Evolutionary conservation across 129 eudicot species (phyloP).

Genomic region (Flaveria robusta): DNA sequence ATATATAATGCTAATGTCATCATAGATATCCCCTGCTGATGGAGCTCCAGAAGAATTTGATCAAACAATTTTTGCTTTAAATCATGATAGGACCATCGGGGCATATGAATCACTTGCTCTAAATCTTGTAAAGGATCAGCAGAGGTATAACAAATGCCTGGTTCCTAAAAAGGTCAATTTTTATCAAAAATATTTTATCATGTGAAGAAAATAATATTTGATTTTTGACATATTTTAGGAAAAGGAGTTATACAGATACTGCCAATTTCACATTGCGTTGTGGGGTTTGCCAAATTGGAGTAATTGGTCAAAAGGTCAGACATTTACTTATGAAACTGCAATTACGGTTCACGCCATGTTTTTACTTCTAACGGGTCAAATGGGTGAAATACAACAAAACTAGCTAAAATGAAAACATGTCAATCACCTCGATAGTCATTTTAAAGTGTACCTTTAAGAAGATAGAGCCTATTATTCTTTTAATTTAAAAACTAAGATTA

Average conservation of each 20-base stretch:
- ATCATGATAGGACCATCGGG: slow-evolving; percentile 60
- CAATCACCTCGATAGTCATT: not conserved
- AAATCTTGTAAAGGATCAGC: slow-evolving; percentile 82
- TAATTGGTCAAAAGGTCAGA: slow-evolving; percentile 85
- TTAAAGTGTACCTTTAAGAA: not conserved
- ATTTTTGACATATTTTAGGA: slow-evolving; percentile 46
- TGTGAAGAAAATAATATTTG: not conserved
- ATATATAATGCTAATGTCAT: slow-evolving; percentile 7
- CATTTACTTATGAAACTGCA: not conserved
- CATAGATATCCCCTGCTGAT: slow-evolving; percentile 86
- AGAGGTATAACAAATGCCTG: slow-evolving; percentile 51
- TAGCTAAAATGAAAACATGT: not conserved
- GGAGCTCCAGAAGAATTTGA: slow-evolving; percentile 98
- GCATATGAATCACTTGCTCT: slow-evolving; percentile 69
- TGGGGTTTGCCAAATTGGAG: slow-evolving; percentile 97
- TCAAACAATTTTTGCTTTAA: slow-evolving; percentile 82
- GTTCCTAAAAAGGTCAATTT: not conserved
- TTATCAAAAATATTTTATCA: not conserved
- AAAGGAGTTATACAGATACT: slow-evolving; percentile 83
- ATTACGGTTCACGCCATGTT: not conserved
- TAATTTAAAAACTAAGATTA: not conserved
- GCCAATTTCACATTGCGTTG: slow-evolving; percentile 94
- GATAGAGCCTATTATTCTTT: not conserved
- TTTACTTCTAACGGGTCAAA: not conserved
- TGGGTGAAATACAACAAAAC: not conserved